Conservation (phyloP, 2,329 filamentous ascomycete species). For the Colletotrichum caudatum region DNA sequence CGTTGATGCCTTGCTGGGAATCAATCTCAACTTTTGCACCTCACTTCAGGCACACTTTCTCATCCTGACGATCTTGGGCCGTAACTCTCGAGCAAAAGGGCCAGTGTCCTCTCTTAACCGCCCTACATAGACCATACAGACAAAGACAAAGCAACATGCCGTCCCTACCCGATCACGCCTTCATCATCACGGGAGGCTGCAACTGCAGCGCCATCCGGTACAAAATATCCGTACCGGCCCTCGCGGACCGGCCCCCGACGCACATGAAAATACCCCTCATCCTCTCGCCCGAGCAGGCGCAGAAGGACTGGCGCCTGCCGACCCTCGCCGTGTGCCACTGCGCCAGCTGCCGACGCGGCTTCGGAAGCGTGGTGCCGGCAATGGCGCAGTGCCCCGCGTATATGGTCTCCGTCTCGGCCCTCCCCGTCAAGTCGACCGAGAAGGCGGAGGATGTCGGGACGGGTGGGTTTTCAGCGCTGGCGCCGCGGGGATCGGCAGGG, state of each 20-base stretch:
- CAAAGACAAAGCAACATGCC: slow-evolving; percentile 37
- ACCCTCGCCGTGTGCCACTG: slow-evolving; percentile 44
- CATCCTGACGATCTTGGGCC: neutral
- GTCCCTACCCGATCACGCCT: slow-evolving; percentile 43
- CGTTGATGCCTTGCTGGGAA: neutral
- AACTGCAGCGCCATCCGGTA: slow-evolving; percentile 46
- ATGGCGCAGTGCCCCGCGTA: slow-evolving; percentile 22
- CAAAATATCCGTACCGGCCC: slow-evolving; percentile 42
- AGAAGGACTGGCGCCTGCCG: slow-evolving; percentile 40
- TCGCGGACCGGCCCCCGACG: slow-evolving; percentile 33
- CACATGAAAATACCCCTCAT: slow-evolving; percentile 32
- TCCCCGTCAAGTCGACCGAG: slow-evolving; percentile 21
- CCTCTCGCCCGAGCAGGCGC: slow-evolving; percentile 23
- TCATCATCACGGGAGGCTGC: slow-evolving; percentile 46
- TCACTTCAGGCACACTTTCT: neutral
- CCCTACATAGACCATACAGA: neutral
- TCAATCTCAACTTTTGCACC: neutral
- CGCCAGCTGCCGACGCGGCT: slow-evolving; percentile 45
- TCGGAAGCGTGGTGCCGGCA: slow-evolving; percentile 38
- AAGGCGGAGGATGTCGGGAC: neutral
- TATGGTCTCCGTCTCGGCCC: slow-evolving; percentile 44
- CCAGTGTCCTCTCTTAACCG: too few species aligned
- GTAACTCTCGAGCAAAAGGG: neutral
- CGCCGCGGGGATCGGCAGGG: neutral
- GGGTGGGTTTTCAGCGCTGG: neutral